These are phyloP conservation scores for Ogataea wickerhamii DNA, from an alignment of 805 yeast species.

Conservation along the genomic window DNA sequence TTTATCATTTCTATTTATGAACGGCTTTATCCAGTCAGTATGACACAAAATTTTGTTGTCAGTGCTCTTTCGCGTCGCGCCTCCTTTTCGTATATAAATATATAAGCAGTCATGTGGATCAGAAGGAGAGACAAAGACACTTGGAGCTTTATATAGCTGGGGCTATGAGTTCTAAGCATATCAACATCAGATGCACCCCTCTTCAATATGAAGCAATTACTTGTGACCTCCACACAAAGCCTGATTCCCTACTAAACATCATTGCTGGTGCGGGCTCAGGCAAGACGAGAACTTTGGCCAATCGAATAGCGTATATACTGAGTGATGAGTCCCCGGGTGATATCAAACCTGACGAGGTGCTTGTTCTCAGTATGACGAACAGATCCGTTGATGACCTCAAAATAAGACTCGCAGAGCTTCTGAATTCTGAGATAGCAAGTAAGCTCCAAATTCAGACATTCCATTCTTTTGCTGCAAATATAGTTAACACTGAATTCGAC, in stretches of 20 bases:
- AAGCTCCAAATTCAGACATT: constrained; percentile 52
- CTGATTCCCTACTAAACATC: constrained; percentile 44
- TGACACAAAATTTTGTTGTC: too few relatives aligned
- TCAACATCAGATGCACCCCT: constrained; percentile 11
- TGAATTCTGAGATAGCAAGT: constrained; percentile 34
- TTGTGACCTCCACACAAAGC: constrained; percentile 32
- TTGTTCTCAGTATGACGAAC: constrained; percentile 66
- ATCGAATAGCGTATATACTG: constrained; percentile 49
- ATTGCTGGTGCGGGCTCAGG: constrained; percentile 77
- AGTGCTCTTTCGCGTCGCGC: too few relatives aligned
- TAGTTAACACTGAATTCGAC: constrained; percentile 38
- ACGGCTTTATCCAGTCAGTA: too few relatives aligned
- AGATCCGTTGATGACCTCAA: constrained; percentile 54
- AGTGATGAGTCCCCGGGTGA: constrained; percentile 25
- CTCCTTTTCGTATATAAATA: too few relatives aligned
- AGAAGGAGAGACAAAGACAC: too few relatives aligned
- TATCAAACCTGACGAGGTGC: constrained; percentile 49
- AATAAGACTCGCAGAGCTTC: constrained; percentile 26
- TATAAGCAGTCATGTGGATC: too few relatives aligned
- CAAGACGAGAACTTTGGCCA: constrained; percentile 57
- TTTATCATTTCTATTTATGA: too few relatives aligned
- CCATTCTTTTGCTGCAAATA: constrained; percentile 55
- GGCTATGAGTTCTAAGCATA: constrained; percentile 4
- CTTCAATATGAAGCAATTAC: constrained; percentile 36
- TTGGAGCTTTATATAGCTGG: too few relatives aligned